Evolutionary conservation across 768 basidiomycete genomes (phyloP), one percentile per base, ranked within the genome.

Genomic region (Phallus indusiatus): DNA sequence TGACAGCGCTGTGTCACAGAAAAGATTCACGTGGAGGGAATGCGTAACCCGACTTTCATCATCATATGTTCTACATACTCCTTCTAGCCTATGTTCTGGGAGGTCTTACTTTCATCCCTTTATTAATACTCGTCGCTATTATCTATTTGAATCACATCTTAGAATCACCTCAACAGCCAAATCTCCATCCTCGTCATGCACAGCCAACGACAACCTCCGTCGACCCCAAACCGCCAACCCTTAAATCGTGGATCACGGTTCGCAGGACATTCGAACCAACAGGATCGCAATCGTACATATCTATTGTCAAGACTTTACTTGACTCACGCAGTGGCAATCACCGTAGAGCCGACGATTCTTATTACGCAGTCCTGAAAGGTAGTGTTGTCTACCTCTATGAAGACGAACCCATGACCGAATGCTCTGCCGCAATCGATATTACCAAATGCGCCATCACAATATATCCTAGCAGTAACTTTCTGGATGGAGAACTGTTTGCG

Each of bases 311-410:
- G 58, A 85, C 87, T 14, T 88, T 90, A 67, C 74, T 92, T 60
- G 90, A 91, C 65, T 76, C 89, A 17, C 79, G 88, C 59, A 90
- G 89, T 54, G 88, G 89, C 68, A 90, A 93, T 71, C 88, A 91
- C 8, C 88, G 86, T 67, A 78, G 81, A 47, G 84, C 87, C 14
- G 92, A 91, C 73, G 94, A 96, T 69, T 86, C 81, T 81, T 96
- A 90, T 85, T 96, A 86, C 69, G 89, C 87, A 55, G 91, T 86
- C 7, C 78, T 98, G 69, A 97, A 97, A 77, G 90, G 88, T 48
- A 87, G 83, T 66, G 85, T 95, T 42, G 74, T 98, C 33, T 97
- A 92, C 72, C 75, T 98, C 20, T 97, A 96, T 73, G 93, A 95
- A 71, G 90, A 94, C 71, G 93, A 96, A 72, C 78, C 76, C 16